Evolutionary conservation across 495 filamentous ascomycete genomes (phyloP), one percentile per base, ranked within the genome.

Genomic region (Trichoderma erinaceum): DNA sequence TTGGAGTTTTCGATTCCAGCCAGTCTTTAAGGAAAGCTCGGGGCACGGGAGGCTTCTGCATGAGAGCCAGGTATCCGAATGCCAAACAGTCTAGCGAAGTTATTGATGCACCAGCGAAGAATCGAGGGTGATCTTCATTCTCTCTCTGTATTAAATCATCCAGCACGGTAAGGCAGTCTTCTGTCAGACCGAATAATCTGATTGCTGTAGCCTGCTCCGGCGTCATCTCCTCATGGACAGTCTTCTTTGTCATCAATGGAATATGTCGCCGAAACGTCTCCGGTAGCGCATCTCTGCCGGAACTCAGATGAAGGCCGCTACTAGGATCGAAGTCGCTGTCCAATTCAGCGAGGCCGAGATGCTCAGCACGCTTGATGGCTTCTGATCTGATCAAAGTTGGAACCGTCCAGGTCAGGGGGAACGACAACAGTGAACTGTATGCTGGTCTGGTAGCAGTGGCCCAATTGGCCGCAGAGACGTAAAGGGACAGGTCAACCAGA

Each of bases 381-480:
- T 87, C 79, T 48, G 85, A 76, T 67, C 92, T 90, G 32, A 87
- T 78, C 67, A 81, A 79, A 5, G 87, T 87, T 3, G 90, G 91
- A 23, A 91, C 84, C 63, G 88, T 89, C 86, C 91, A 97, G 73
- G 90, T 89, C 65, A 89, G 84, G 11, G 95, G 91, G 82, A 93
- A 93, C 25, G 89, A 87, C 41, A 97, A 86, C 68, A 96, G 84
- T 4, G 79, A 75, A 67, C 86, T 88, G 79, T 90, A 94, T 41
- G 91, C 87, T 11, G 92, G 90, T 10, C 90, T 87, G 43, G 92
- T 96, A 46, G 81, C 75, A 63, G 77, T 73, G 68, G 84, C 81
- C 82, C 93, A 99, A 78, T 97, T 97, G 68, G 89, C 85, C 70
- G 87, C 89, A 48, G 92, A 95, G 73, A 93, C 88, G 78, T 95